phyloP scores from a whole-genome alignment of 2,329 filamentous ascomycete genomes.

The Meredithiella fracta region DNA sequence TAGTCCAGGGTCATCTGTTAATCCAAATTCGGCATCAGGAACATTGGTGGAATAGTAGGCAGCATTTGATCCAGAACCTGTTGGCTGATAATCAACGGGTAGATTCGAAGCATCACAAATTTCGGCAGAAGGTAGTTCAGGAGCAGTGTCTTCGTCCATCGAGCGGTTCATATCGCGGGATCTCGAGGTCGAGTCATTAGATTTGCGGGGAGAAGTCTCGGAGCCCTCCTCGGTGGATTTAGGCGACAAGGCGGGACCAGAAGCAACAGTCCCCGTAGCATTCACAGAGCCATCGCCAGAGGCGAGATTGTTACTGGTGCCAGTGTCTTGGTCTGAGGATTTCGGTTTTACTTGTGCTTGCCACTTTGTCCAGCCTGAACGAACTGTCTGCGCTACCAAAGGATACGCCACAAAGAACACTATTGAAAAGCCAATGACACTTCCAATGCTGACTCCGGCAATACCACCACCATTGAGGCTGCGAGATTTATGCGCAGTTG shows the following conservation, averaged over 20 bases:
- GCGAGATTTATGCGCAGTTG: background rate
- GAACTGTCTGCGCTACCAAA: conserved; percentile 13
- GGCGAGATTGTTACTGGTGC: background rate
- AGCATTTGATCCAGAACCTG: conserved; percentile 7
- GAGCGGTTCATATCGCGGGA: background rate
- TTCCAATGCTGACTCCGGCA: conserved; percentile 41
- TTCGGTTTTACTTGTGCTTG: background rate
- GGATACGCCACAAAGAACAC: conserved; percentile 15
- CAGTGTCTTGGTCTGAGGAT: background rate
- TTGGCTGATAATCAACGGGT: conserved; percentile 7
- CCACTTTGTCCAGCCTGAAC: conserved; percentile 11
- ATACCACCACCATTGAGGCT: conserved; percentile 31
- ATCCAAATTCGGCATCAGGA: conserved; percentile 14
- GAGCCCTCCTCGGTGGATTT: background rate
- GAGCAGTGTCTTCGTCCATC: background rate
- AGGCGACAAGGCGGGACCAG: background rate
- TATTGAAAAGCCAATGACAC: conserved; percentile 20
- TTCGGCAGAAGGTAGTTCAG: background rate
- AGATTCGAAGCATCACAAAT: background rate
- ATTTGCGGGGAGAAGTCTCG: background rate
- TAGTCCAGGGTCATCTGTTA: conserved; percentile 1
- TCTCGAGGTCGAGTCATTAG: background rate
- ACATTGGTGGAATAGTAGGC: conserved; percentile 14
- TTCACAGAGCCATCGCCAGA: background rate
- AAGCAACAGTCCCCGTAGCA: background rate